phyloP scores from a whole-genome alignment of 1,139 yeast genomes.

The Kluyveromyces sp. region DNA sequence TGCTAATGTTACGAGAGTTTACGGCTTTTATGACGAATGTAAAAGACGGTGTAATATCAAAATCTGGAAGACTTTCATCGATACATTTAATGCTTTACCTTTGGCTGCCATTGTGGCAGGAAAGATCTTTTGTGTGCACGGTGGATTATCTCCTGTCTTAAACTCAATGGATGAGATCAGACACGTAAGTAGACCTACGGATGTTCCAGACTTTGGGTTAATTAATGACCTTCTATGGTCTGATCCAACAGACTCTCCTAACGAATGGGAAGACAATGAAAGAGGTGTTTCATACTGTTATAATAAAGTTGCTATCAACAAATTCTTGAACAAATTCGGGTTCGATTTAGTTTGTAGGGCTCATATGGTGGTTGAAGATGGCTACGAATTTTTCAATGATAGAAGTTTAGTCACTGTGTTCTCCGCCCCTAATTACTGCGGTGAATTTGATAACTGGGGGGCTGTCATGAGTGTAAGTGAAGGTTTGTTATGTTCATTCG shows the following conservation, averaged over 20 bases:
- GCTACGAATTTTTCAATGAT: conserved; percentile 94
- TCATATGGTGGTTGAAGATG: conserved; percentile 98
- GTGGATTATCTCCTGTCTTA: conserved; percentile 88
- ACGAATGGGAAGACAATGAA: conserved; percentile 98
- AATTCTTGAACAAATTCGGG: conserved; percentile 78
- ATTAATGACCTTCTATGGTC: conserved; percentile 92
- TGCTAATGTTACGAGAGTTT: conserved; percentile 90
- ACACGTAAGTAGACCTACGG: conserved; percentile 88
- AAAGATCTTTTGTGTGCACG: conserved; percentile 95
- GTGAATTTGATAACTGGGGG: conserved; percentile 97
- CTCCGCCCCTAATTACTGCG: conserved; percentile 95
- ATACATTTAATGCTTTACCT: conserved; percentile 89
- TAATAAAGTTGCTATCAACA: conserved; percentile 85
- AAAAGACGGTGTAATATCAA: conserved; percentile 86
- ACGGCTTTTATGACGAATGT: conserved; percentile 96
- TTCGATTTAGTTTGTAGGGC: conserved; percentile 95
- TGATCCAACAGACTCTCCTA: conserved; percentile 89
- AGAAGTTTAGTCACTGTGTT: conserved; percentile 90
- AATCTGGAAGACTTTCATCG: conserved; percentile 89
- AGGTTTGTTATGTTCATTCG: conserved; percentile 85
- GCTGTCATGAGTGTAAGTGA: conserved; percentile 97
- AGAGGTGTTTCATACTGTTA: conserved; percentile 97
- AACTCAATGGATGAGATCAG: conserved; percentile 88
- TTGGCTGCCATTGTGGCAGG: conserved; percentile 95
- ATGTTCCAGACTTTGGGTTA: conserved; percentile 92